Conservation (phyloP, 1,139 yeast species). For the Nadsonia commutata region DNA sequence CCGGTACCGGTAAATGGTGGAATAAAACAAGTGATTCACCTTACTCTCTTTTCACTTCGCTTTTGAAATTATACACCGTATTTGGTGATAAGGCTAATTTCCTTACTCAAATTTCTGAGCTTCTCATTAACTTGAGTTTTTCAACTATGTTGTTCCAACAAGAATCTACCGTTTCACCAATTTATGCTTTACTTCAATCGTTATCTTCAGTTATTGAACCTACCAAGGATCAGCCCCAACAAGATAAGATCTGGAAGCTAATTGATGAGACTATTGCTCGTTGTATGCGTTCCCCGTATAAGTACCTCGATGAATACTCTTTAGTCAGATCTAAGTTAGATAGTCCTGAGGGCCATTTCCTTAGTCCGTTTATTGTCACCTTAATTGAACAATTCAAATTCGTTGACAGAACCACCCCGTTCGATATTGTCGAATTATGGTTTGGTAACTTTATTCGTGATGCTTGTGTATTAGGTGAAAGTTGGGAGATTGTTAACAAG, state of each 20-base stretch:
- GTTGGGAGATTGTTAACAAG: conserved; percentile 9
- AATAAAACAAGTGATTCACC: conserved; percentile 27
- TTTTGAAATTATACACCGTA: neutral
- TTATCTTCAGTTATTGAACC: conserved; percentile 7
- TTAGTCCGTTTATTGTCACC: conserved; percentile 57
- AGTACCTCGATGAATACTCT: conserved; percentile 57
- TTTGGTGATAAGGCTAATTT: conserved; percentile 25
- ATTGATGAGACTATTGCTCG: conserved; percentile 65
- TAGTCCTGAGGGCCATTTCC: conserved; percentile 15
- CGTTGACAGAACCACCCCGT: conserved; percentile 18
- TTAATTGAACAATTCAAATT: conserved; percentile 62
- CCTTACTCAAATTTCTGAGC: conserved; percentile 25
- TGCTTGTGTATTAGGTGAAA: conserved; percentile 19
- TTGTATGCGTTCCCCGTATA: conserved; percentile 60
- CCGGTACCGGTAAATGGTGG: conserved; percentile 47
- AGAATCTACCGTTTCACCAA: conserved; percentile 21
- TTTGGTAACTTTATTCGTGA: conserved; percentile 25
- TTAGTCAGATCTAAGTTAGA: conserved; percentile 14
- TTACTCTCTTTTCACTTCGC: conserved; percentile 43
- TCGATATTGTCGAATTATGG: conserved; percentile 33
- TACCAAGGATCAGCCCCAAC: conserved; percentile 8
- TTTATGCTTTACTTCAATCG: conserved; percentile 18
- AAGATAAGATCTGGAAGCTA: conserved; percentile 35
- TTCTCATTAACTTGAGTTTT: conserved; percentile 27
- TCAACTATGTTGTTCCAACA: conserved; percentile 38